Percentiles rank a stretch among this genome's conserved stretches.
phyloP scores from a whole-genome alignment of 2,329 filamentous ascomycete species.

The Fusarium papillatum region DNA sequence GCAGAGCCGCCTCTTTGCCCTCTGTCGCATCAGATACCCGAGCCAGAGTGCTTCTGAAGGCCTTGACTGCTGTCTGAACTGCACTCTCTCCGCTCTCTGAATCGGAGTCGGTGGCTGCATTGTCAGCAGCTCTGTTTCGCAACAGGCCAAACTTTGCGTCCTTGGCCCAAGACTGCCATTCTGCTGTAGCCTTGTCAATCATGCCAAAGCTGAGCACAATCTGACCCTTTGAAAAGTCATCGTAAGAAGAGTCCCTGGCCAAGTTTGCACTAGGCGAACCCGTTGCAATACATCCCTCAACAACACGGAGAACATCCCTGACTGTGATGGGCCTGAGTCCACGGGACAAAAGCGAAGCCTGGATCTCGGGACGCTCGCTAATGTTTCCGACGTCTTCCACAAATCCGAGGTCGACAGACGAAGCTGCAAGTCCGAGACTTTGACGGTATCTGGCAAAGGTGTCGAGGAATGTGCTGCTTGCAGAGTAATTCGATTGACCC shows the following conservation, averaged over 20 bases:
- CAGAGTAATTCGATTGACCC: slow-evolving; percentile 38
- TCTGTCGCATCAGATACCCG: slow-evolving; percentile 26
- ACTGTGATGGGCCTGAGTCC: slow-evolving; percentile 41
- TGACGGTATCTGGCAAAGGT: slow-evolving; percentile 40
- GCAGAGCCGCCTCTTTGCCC: slow-evolving; percentile 32
- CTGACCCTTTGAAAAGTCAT: slow-evolving; percentile 34
- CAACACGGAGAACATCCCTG: slow-evolving; percentile 38
- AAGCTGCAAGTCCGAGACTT: slow-evolving; percentile 34
- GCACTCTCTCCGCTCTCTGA: slow-evolving; percentile 35
- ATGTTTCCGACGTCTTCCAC: slow-evolving; percentile 42
- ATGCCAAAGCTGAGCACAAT: slow-evolving; percentile 41
- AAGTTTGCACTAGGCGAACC: slow-evolving; percentile 20
- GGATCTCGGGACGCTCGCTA: slow-evolving; percentile 40
- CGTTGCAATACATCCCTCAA: slow-evolving; percentile 38
- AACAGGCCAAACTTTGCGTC: slow-evolving; percentile 39
- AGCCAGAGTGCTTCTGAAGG: slow-evolving; percentile 31
- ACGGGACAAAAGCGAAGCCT: slow-evolving; percentile 33
- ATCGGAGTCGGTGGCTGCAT: slow-evolving; percentile 27
- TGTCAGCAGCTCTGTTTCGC: slow-evolving; percentile 30
- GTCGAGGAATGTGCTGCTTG: slow-evolving; percentile 41
- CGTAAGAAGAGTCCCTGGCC: slow-evolving; percentile 20
- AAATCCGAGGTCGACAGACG: slow-evolving; percentile 37
- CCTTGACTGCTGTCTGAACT: slow-evolving; percentile 40
- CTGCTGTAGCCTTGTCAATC: slow-evolving; percentile 39
- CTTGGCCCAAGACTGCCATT: slow-evolving; percentile 41